Evolutionary conservation across 176 grass and related monocot species (phyloP).

Genomic region (Aechmea fasciata): DNA sequence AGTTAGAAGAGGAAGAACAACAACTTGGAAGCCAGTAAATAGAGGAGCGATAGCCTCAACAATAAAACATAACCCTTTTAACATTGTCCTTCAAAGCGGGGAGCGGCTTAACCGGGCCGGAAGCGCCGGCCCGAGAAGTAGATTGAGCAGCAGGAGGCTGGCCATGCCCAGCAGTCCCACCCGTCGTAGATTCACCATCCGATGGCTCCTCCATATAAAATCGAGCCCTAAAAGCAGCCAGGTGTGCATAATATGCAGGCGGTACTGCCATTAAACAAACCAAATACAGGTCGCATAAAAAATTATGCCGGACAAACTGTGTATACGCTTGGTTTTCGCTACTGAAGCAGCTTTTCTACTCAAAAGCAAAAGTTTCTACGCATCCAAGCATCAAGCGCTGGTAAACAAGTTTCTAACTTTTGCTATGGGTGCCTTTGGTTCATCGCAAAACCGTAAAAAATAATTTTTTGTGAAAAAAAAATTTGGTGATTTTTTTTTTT

Average conservation of each 20-base stretch:
- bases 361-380: no score
- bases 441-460: no score
- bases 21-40: no score
- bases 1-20: no score
- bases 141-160: constrained; percentile 2
- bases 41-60: constrained; percentile 19
- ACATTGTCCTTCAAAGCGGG: constrained; percentile 75
- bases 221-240: constrained; percentile 73
- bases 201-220: constrained; percentile 86
- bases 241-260: constrained; percentile 78
- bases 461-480: no score
- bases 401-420: no score
- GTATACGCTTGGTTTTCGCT: no score
- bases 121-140: constrained; percentile 20
- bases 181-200: constrained; percentile 38
- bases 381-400: no score
- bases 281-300: not conserved
- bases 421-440: no score
- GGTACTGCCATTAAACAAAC: constrained; percentile 41
- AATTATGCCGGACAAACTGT: no score
- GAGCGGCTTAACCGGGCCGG: constrained; percentile 56
- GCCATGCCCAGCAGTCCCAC: constrained; percentile 29
- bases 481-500: no score
- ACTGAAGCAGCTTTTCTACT: no score
- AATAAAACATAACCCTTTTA: constrained; percentile 91